Evolutionary conservation across 495 filamentous ascomycete genomes (phyloP).

Genomic region (Xylaria flabelliformis): DNA sequence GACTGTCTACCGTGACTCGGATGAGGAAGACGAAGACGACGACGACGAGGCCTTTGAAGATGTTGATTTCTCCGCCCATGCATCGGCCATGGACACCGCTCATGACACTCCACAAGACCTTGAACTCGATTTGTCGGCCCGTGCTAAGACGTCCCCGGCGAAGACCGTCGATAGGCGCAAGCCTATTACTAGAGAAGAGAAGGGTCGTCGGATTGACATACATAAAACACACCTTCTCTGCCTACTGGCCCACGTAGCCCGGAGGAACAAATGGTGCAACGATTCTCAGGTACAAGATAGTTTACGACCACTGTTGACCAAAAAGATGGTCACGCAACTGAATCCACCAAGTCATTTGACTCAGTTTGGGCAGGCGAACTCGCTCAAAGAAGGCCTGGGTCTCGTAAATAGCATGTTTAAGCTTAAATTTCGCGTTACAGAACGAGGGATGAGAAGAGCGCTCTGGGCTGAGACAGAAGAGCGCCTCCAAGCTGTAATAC

Average conservation of each 20-base stretch:
- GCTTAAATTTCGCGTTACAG: conserved; percentile 70
- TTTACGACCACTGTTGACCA: conserved; percentile 65
- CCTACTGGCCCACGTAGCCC: conserved; percentile 73
- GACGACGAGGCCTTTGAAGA: conserved; percentile 41
- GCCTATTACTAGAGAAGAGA: conserved; percentile 72
- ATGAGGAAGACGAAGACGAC: conserved; percentile 43
- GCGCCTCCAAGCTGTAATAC: conserved; percentile 61
- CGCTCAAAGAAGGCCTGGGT: conserved; percentile 78
- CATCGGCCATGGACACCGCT: conserved; percentile 28
- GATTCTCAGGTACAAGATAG: conserved; percentile 66
- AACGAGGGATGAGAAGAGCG: conserved; percentile 70
- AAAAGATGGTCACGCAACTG: conserved; percentile 66
- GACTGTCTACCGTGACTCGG: conserved; percentile 36
- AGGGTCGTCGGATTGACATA: conserved; percentile 70
- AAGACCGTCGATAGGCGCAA: conserved; percentile 58
- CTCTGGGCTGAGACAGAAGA: conserved; percentile 73
- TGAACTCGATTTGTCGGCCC: conserved; percentile 59
- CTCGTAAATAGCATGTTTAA: conserved; percentile 71
- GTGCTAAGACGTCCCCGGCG: conserved; percentile 43
- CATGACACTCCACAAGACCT: conserved; percentile 61
- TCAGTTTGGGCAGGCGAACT: conserved; percentile 73
- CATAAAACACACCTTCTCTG: conserved; percentile 90
- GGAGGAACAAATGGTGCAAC: conserved; percentile 90
- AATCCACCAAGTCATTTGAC: conserved; percentile 67
- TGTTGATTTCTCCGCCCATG: conserved; percentile 40